A percentile compares a stretch with the other conserved stretches of the same genome.
phyloP scores from a whole-genome alignment of 2,329 filamentous ascomycete species.

The Hymenoscyphus linearis region DNA sequence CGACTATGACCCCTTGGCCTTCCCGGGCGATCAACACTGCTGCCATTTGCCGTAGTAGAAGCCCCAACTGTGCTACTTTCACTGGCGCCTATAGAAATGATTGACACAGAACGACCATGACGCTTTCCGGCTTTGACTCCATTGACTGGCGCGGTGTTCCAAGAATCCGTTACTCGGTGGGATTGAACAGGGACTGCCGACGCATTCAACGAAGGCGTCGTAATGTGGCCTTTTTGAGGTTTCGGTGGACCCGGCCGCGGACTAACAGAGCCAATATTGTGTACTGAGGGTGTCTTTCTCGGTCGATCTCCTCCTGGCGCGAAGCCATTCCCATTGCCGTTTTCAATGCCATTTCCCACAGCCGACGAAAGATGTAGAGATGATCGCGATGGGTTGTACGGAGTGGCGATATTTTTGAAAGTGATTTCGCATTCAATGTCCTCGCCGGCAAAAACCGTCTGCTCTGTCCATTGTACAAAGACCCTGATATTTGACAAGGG shows the following conservation, averaged over 20 bases:
- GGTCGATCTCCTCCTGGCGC: conserved; percentile 25
- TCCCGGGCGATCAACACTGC: conserved; percentile 37
- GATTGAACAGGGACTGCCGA: conserved; percentile 33
- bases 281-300: conserved; percentile 28
- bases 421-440: conserved; percentile 93
- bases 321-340: conserved; percentile 19
- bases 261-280: conserved; percentile 33
- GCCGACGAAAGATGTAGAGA: conserved; percentile 22
- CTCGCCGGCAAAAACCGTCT: conserved; percentile 94
- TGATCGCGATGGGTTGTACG: conserved; percentile 19
- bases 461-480: conserved; percentile 90
- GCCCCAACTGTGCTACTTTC: conserved; percentile 27
- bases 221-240: conserved; percentile 54
- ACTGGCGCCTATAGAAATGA: conserved; percentile 68
- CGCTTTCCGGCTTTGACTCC: conserved; percentile 42
- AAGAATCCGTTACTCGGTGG: conserved; percentile 17
- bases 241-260: conserved; percentile 41
- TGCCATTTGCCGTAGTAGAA: conserved; percentile 32
- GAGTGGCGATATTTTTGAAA: conserved; percentile 71
- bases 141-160: conserved; percentile 21
- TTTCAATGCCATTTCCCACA: not conserved
- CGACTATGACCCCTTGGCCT: conserved; percentile 63
- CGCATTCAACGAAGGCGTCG: conserved; percentile 59
- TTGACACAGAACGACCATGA: conserved; percentile 74
- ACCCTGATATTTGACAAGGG: conserved; percentile 78